Evolutionary conservation across 768 basidiomycete species (phyloP), one percentile per base, ranked within the genome.

Genomic region (Mycena belliarum): DNA sequence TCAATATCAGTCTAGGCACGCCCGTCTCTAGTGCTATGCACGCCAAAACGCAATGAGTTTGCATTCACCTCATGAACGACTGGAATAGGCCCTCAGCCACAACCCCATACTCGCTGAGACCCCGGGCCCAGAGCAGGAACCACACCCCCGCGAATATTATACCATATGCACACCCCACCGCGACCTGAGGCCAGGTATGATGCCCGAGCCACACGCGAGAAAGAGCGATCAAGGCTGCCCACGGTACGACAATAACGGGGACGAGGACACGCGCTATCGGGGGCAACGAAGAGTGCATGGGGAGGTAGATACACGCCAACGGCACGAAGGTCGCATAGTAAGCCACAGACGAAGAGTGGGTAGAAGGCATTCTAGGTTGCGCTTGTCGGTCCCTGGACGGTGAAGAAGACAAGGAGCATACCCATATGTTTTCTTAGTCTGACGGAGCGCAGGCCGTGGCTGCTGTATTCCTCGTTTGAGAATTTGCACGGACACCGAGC

Each of bases 201-300:
- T 92, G 84, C 6, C 88, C 88, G 14, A 93, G 79, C 87, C 83
- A 85, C 28, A 90, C 79, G 47, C 91, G 77, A 11, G 91, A 93
- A 49, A 81, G 64, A 6, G 83, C 75, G 41, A 92, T 81, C 16
- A 78, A 63, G 33, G 65, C 59, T 12, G 88, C 79, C 78, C 80
- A 87, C 2, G 87, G 83, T 12, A 85, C 60, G 4, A 79, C 73
- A 44, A 88, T 64, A 4, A 83, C 29, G 3, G 79, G 76, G 1
- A 77, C 73, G 0, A 83, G 11, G 3, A 76, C 55, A n/a, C 86
- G 80, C 37, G 73, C 72, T 10, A 70, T 29, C 21, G 69, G 50
- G 12, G 81, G 80, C 33, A 91, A 69, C 4, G 79, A 77, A 21
- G 76, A 69, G 63, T 91, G 89, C 15, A 84, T 58, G 2, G 88